These are phyloP conservation scores for Rhizodiscina lignyota DNA, from an alignment of 495 filamentous ascomycete species.

Conservation along the genomic window DNA sequence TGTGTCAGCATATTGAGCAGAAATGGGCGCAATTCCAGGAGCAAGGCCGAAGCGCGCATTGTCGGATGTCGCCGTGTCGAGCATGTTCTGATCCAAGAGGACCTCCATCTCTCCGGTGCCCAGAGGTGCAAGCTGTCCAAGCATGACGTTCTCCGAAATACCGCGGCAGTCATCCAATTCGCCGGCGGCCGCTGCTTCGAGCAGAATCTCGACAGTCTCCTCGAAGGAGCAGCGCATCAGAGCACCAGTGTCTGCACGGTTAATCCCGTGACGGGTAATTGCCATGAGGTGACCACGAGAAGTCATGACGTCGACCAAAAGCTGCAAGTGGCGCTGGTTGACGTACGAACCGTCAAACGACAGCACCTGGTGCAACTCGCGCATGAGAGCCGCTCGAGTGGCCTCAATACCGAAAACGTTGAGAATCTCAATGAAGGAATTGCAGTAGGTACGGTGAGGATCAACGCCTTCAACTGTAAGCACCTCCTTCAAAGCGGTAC, in stretches of 20 bases:
- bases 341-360: conserved; percentile 98
- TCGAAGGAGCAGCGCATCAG: conserved; percentile 99
- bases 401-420: conserved; percentile 94
- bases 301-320: conserved; percentile 98
- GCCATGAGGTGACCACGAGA: conserved; percentile 84
- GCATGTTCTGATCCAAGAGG: conserved; percentile 81
- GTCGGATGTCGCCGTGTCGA: conserved; percentile 84
- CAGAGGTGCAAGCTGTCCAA: conserved; percentile 90
- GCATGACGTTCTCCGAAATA: conserved; percentile 96
- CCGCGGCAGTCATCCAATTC: conserved; percentile 95
- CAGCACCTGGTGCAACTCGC: conserved; percentile 77
- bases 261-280: conserved; percentile 96
- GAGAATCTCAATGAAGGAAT: conserved; percentile 86
- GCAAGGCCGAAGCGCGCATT: conserved; percentile 68
- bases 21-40: conserved; percentile 56
- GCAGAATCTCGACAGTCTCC: conserved; percentile 94
- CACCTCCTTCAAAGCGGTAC: conserved; percentile 68
- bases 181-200: conserved; percentile 84
- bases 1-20: conserved; percentile 48
- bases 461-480: conserved; percentile 80
- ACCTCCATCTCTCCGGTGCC: conserved; percentile 92
- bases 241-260: conserved; percentile 90
- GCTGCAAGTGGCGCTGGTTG: conserved; percentile 91
- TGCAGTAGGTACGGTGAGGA: conserved; percentile 75
- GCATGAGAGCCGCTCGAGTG: conserved; percentile 66